Base-by-base conservation (phyloP, 2,329 filamentous ascomycete genomes). In the Aspergillus ochraceoroseus region DNA sequence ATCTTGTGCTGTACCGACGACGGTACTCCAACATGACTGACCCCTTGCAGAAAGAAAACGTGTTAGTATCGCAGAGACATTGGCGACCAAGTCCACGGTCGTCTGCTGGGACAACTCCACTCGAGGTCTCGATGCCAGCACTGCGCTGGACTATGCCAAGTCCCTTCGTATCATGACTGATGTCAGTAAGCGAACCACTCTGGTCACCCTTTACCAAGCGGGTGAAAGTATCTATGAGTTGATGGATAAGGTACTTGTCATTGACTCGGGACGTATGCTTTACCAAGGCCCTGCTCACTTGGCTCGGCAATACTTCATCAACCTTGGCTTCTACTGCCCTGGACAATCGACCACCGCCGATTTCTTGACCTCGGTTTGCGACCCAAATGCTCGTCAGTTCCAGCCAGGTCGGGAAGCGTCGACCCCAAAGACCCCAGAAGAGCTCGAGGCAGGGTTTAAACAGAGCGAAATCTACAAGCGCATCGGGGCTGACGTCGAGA, bases 51-150 rank as follows among this genome's bases (percentile, higher is more conserved):
- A 92, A 65, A 70, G 85, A 25, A 90, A 89, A 61, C 82, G 85
- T 56, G 85, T 87, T 6, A 82, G 80, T 14, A 87, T 90, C 48
- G 83, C 83, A 1, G 85, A 90, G 63, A 85, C 83, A 0, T 65
- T 90, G 14, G 81, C 83, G 3, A 83, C 83, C 5, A 83, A 85
- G 60, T 80, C 80, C 0, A 80, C 82, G 0, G 80, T 89, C 1
- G 79, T 85, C 22, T 82, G 80, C 47, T 89, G 83, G 83, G 85
- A 90, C 52, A 90, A 90, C 60, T 82, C 78, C 0, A 90, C 85
- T 0, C 73, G 85, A 32, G 86, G 86, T n/a, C 69, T 90, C 0
- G 85, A 92, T 57, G 82, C 84, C 1, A 85, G 80, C 1, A 89
- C 85, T 0, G 86, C 85, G 3, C 70, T 89, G 3, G 85, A 89